A percentile compares a stretch with the other conserved stretches of the same genome.
phyloP scores from a whole-genome alignment of 2,329 filamentous ascomycete species.

The Botrytis byssoidea region DNA sequence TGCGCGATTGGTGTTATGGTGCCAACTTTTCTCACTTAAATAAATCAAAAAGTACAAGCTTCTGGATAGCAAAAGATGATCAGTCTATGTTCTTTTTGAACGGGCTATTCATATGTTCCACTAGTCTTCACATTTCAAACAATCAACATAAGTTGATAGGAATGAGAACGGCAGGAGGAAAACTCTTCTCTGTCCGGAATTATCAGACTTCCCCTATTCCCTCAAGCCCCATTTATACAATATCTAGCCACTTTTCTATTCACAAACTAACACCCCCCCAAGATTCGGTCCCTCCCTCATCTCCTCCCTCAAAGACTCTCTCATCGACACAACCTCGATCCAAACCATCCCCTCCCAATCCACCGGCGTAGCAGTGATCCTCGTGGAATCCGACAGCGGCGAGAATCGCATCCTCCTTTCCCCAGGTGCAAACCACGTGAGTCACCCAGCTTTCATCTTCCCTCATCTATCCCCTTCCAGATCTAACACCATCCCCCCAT shows the following conservation, averaged over 20 bases:
- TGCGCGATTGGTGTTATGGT: not conserved
- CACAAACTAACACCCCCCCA: conserved; percentile 45
- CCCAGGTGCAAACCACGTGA: conserved; percentile 62
- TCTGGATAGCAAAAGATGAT: not conserved
- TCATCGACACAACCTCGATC: conserved; percentile 60
- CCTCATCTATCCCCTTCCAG: conserved; percentile 40
- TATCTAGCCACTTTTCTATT: not conserved
- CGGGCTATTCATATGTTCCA: not conserved
- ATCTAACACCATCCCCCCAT: conserved; percentile 36
- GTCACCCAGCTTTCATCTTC: conserved; percentile 42
- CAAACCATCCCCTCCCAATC: conserved; percentile 46
- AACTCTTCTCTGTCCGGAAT: not conserved
- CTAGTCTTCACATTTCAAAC: not conserved
- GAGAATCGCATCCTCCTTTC: conserved; percentile 76
- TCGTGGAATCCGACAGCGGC: conserved; percentile 69
- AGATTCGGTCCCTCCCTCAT: conserved; percentile 62
- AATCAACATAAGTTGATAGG: not conserved
- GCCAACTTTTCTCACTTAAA: not conserved
- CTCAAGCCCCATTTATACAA: not conserved
- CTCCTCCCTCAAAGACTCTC: conserved; percentile 56
- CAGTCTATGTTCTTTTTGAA: not conserved
- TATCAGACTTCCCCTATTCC: not conserved
- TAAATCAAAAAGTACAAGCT: not conserved
- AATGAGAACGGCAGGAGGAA: not conserved
- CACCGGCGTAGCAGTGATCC: conserved; percentile 72